Evolutionary conservation across 768 basidiomycete genomes (phyloP).

Genomic region (Boletus vermiculosoides): DNA sequence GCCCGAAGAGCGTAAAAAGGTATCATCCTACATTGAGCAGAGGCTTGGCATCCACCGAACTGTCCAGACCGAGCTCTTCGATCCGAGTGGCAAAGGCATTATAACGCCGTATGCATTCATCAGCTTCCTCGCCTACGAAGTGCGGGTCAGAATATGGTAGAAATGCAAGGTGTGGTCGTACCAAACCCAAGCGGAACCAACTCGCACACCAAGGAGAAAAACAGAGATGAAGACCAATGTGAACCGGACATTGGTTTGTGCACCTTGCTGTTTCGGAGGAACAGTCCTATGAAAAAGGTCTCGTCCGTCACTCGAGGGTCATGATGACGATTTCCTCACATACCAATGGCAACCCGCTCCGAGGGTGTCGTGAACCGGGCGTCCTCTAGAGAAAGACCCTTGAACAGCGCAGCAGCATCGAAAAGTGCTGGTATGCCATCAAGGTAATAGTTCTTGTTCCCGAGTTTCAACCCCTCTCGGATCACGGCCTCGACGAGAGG

Average conservation of each 20-base stretch:
- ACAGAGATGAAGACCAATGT: slow-evolving; percentile 67
- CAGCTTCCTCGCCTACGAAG: slow-evolving; percentile 42
- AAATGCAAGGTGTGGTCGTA: slow-evolving; percentile 11
- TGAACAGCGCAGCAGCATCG: slow-evolving; percentile 45
- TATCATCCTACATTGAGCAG: slow-evolving; percentile 68
- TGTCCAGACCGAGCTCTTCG: slow-evolving; percentile 58
- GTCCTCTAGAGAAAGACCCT: slow-evolving; percentile 30
- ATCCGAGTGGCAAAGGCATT: slow-evolving; percentile 61
- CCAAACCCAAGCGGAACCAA: slow-evolving; percentile 54
- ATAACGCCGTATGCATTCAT: slow-evolving; percentile 56
- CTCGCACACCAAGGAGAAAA: slow-evolving; percentile 77
- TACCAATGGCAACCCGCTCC: slow-evolving; percentile 61
- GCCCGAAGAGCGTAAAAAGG: neutral
- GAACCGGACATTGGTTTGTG: slow-evolving; percentile 62
- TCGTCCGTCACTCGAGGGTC: neutral
- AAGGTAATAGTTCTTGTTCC: slow-evolving; percentile 70
- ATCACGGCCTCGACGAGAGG: slow-evolving; percentile 68
- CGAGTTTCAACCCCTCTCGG: slow-evolving; percentile 82
- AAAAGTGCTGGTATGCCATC: slow-evolving; percentile 74
- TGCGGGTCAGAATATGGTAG: neutral
- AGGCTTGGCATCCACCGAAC: slow-evolving; percentile 64
- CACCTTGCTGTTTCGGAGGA: slow-evolving; percentile 64
- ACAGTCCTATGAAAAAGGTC: slow-evolving; percentile 45
- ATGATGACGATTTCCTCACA: slow-evolving; percentile 9
- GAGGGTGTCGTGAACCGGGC: slow-evolving; percentile 39